Base-by-base conservation (phyloP, 768 basidiomycete species). In the Kwoniella bestiolae region DNA sequence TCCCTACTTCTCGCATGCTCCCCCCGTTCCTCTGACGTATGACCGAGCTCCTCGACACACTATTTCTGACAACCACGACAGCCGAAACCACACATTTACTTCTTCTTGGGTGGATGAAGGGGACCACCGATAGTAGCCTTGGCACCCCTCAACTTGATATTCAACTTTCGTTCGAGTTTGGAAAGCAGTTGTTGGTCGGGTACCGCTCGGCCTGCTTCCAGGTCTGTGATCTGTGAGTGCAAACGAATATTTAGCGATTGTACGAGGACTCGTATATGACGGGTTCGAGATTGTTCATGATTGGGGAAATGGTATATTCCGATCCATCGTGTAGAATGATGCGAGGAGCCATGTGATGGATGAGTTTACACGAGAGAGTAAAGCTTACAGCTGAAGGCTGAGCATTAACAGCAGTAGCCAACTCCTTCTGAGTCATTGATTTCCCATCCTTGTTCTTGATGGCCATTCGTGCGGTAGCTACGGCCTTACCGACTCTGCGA, bases 351-450 rank as follows among this genome's bases (percentile, higher is more conserved):
- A 31, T 7, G 3, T 25, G 25, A 53, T 28, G 26, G 52, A 34
- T 21, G 21, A 9, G 4, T 32, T 12, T 32, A 21, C 14, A 28
- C 23, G n/a, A 23, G 14, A 49, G 52, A 12, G 52, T n/a, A 3
- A 6, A 11, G 71, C 78, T 73, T 63, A 79, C 78, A 59, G 78
- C 73, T 32, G 74, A 65, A 31, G 90, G 91, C 81, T 94, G 94
- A 83, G 94, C 92, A 80, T 96, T 97, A 75, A 94, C 87, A 84
- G 91, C 92, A 78, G 89, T 88, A 11, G 94, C 94, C 41, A 95
- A 83, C 53, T 95, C 93, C 82, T 94, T 95, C 82, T 97, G 94
- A 9, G 92, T 89, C 56, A 94, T 81, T 5, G 68, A 69, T 75
- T 82, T 82, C 46, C 81, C 81, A 28, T 79, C 77, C 5, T 77